Evolutionary conservation across 1,139 yeast genomes (phyloP).

Genomic region (Sugiyamaella novakii): DNA sequence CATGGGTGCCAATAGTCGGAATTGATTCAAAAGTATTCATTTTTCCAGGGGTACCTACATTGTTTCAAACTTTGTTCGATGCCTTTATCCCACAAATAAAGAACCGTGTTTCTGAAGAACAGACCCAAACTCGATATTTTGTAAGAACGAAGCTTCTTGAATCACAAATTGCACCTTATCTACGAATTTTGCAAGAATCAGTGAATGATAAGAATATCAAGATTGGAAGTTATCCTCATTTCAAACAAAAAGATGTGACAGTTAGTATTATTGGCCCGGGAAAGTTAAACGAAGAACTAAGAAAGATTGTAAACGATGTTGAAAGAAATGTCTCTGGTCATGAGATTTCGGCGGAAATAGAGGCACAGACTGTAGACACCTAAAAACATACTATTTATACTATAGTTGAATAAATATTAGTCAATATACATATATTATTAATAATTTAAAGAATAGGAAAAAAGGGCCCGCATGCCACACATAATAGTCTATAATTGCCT

Average conservation of each 20-base stretch:
- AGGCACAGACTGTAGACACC: conserved; percentile 39
- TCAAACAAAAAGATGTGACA: conserved; percentile 55
- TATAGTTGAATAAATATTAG: no score
- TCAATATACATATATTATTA: no score
- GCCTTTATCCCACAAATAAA: conserved; percentile 43
- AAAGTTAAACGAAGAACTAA: conserved; percentile 45
- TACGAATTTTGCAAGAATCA: conserved; percentile 54
- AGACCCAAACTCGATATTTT: conserved; percentile 52
- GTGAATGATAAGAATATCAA: conserved; percentile 54
- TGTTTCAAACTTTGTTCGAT: conserved; percentile 59
- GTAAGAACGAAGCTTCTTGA: conserved; percentile 66
- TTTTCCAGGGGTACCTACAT: conserved; percentile 80
- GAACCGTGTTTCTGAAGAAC: conserved; percentile 39
- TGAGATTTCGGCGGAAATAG: conserved; percentile 59
- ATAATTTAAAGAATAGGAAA: no score
- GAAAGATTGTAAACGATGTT: conserved; percentile 52
- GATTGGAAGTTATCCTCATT: conserved; percentile 84
- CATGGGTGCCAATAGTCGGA: conserved; percentile 85
- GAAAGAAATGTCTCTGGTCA: conserved; percentile 52
- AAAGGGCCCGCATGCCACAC: no score
- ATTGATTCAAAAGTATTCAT: conserved; percentile 64
- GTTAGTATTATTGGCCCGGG: conserved; percentile 69
- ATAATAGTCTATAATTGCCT: no score
- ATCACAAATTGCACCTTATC: conserved; percentile 66
- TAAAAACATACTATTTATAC: no score